Evolutionary conservation across 352 stramenopile genomes (phyloP), one percentile per base, ranked within the genome.

Genomic region (Pythium guiyangense): DNA sequence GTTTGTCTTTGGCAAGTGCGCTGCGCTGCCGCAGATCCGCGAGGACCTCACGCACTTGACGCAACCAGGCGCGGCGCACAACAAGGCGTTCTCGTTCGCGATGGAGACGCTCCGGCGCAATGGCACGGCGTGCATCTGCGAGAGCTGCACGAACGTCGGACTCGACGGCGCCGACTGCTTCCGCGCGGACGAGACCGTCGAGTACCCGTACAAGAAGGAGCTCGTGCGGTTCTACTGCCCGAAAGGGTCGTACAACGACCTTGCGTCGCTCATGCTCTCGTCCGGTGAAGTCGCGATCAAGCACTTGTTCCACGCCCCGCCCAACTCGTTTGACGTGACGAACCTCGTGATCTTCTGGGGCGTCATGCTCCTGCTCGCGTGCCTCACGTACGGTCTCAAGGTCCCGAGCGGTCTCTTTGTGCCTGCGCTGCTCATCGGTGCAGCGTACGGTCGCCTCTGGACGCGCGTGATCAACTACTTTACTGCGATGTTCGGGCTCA

Each of bases 401-500:
- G 84, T 99, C 2, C 97, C 97, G 14, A 97, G 86, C 57, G 97
- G 96, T 15, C 74, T 99, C 27, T 99, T 99, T 59, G 95, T 99
- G 5, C 97, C 96, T 0, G 92, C 92, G 29, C 73, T 99, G 22
- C 71, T 99, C 34, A 89, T 92, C 6, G 96, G 97, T 40, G 94
- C 96, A 18, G 96, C 96, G 5, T 98, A 99, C 73, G 96, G 96
- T 35, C 79, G 97, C 12, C 62, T 94, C 11, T 94, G 82, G 82
- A 92, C 81, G 15, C 73, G 79, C n/a, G 70, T 94, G 37, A 92
- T 94, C 59, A 92, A 94, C 57, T 86, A 85, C 56, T 84, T 92
- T 45, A 89, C 79, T 18, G 42, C 55, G 9, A 29, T 84, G 29
- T 58, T 74, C 25, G 60, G 77, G 26, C 62, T 73, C 55, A 90